Evolutionary conservation across 169 alveolate genomes (phyloP).

Genomic region (Plasmodium inui): DNA sequence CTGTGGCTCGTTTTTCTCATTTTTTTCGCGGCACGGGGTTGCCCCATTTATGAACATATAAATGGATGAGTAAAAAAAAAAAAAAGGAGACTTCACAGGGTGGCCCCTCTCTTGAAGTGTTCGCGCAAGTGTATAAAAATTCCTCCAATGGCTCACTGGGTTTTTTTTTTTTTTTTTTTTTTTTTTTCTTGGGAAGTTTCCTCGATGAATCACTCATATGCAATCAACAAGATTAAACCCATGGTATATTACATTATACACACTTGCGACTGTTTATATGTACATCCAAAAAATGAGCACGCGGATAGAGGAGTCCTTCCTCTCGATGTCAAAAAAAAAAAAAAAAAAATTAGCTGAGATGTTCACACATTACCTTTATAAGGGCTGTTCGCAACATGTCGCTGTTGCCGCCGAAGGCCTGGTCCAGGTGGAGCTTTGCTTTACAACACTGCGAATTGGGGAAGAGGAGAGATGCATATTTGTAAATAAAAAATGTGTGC

Average conservation of each 20-base stretch:
- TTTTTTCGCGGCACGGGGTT: background rate
- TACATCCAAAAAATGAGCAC: background rate
- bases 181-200: background rate
- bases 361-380: slow-evolving; percentile 58
- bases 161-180: no score
- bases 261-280: background rate
- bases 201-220: background rate
- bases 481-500: background rate
- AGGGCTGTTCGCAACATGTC: slow-evolving; percentile 83
- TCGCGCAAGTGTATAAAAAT: no score
- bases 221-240: background rate
- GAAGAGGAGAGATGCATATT: background rate
- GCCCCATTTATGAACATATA: background rate
- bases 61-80: background rate
- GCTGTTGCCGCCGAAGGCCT: slow-evolving; percentile 89
- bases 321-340: background rate
- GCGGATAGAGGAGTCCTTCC: background rate
- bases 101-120: no score
- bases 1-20: background rate
- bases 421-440: slow-evolving; percentile 86
- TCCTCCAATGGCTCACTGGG: no score
- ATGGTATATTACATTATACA: background rate
- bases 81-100: background rate
- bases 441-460: slow-evolving; percentile 82
- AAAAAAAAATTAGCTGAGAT: background rate